Base-by-base conservation (phyloP, 108 stramenopile genomes). In the Stephanodiscus minutulus region DNA sequence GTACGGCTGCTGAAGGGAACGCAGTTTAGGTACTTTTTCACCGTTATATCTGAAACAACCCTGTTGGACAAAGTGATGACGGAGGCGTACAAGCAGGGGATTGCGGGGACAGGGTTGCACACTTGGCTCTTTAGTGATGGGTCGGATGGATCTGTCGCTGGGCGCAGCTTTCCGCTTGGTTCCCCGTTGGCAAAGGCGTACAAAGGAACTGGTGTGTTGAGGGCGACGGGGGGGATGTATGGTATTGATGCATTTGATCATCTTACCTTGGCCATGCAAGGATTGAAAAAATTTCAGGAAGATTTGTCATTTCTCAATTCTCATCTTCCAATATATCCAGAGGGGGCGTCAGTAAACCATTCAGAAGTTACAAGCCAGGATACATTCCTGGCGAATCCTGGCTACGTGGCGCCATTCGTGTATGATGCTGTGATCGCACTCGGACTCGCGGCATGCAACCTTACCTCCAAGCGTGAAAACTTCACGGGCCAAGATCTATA, bases 351-450 rank as follows among this genome's bases (percentile, higher is more conserved):
- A 17, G 36, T 54, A 3, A 54, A 61, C 63, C 49, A 78, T 66
- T n/a, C 78, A 18, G 73, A 36, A 3, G 28, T 72, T 24, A 36
- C 50, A 36, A 50, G 49, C 15, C 43, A 61, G 9, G 56, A 59
- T 20, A 50, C 69, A 3, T 69, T 61, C 35, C 33, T 62, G 12
- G 25, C 15, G 18, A 36, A 24, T 21, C 11, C 60, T 25, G 69
- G 62, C 22, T 13, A 71, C 11, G 43, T 60, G 8, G 31, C 76
- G 11, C 61, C 70, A 5, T 80, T 86, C 49, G 8, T 74, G 17
- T 89, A 84, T 61, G 88, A 89, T 68, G 81, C 88, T 22, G 61
- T 81, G 8, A 77, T 89, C 57, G 77, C 69, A 24, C 37, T 87
- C 12, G 88, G 88, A 17, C 55, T 89, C 8, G 72, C 86, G 18